phyloP scores from a whole-genome alignment of 345 rosid genomes.

The Gossypium thurberi region DNA sequence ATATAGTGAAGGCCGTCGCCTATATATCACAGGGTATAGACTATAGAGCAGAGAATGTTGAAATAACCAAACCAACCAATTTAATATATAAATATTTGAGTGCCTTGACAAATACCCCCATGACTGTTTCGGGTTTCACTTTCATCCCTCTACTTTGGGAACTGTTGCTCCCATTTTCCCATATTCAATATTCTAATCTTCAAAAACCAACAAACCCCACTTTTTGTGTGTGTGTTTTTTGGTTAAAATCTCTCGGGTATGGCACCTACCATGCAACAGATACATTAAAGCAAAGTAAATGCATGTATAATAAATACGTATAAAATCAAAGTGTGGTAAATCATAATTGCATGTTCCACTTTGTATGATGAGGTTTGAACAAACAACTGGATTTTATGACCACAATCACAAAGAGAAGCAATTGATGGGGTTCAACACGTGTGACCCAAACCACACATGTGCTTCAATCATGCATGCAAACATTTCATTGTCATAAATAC shows the following conservation, averaged over 20 bases:
- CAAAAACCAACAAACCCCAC: slow-evolving; percentile 11
- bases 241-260: slow-evolving; percentile 1
- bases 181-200: slow-evolving; percentile 16
- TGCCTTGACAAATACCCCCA: not conserved
- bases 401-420: slow-evolving; percentile 20
- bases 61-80: slow-evolving; percentile 4
- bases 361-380: slow-evolving; percentile 32
- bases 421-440: slow-evolving; percentile 29
- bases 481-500: not conserved
- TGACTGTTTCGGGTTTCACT: too few species aligned
- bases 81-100: not conserved
- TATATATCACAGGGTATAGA: slow-evolving; percentile 2
- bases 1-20: slow-evolving; percentile 37
- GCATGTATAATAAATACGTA: slow-evolving; percentile 8
- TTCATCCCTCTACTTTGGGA: slow-evolving; percentile 20
- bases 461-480: slow-evolving; percentile 17
- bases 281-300: not conserved
- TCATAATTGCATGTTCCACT: slow-evolving; percentile 28
- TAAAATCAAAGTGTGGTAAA: not conserved
- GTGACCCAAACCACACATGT: slow-evolving; percentile 16
- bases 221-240: not conserved
- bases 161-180: slow-evolving; percentile 36
- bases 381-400: slow-evolving; percentile 21
- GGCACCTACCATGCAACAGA: slow-evolving; percentile 9
- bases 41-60: slow-evolving; percentile 28